Conservation (phyloP, 768 basidiomycete genomes). For the Dioszegia aurantiaca region DNA sequence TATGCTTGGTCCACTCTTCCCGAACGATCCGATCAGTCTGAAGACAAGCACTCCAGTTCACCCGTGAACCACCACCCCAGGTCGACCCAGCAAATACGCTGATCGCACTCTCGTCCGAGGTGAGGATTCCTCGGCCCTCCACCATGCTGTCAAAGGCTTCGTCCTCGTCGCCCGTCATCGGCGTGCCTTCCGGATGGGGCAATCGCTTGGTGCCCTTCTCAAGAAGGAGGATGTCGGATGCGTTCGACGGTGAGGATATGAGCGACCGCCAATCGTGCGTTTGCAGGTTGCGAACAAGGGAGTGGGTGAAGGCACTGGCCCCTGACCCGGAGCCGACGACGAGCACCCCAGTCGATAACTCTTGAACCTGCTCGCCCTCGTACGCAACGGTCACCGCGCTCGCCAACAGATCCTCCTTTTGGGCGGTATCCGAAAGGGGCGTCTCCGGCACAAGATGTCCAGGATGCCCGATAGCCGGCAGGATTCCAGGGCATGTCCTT, state of each 20-base stretch:
- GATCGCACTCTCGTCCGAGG: slow-evolving; percentile 65
- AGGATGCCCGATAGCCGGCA: slow-evolving; percentile 4
- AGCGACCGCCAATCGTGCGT: slow-evolving; percentile 1
- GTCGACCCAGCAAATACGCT: slow-evolving; percentile 60
- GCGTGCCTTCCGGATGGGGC: slow-evolving; percentile 8
- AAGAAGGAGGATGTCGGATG: slow-evolving; percentile 10
- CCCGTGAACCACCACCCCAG: slow-evolving; percentile 40
- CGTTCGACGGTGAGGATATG: not conserved
- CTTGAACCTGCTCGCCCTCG: slow-evolving; percentile 10
- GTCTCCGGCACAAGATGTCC: slow-evolving; percentile 2
- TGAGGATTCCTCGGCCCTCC: slow-evolving; percentile 69
- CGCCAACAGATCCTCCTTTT: not conserved
- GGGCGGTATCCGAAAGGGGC: not conserved
- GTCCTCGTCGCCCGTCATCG: slow-evolving; percentile 10
- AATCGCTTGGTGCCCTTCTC: slow-evolving; percentile 9
- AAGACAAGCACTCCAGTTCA: slow-evolving; percentile 47
- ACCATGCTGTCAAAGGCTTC: slow-evolving; percentile 25
- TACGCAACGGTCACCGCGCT: not conserved
- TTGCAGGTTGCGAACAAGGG: slow-evolving; percentile 1
- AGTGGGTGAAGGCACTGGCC: slow-evolving; percentile 2
- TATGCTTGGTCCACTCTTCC: slow-evolving; percentile 44
- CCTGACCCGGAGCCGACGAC: slow-evolving; percentile 15
- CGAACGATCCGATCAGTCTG: slow-evolving; percentile 42
- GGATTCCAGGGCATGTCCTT: slow-evolving; percentile 10
- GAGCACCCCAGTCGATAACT: slow-evolving; percentile 7